These are phyloP conservation scores for Bacterosira constricta DNA, from an alignment of 108 stramenopile genomes.

Conservation along the genomic window DNA sequence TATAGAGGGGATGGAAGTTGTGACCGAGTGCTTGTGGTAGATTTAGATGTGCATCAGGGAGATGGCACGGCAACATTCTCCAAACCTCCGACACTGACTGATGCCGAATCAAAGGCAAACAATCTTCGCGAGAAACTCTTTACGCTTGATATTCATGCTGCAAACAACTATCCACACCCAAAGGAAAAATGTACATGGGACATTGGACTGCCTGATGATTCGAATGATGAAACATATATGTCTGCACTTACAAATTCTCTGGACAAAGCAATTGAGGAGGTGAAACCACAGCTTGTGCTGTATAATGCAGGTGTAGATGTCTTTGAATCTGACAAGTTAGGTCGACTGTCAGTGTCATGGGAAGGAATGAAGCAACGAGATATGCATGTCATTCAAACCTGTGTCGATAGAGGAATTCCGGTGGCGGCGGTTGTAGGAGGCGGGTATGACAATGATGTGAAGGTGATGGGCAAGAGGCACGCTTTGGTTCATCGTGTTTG, in stretches of 20 bases:
- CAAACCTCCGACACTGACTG: background rate
- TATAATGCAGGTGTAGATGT: slow-evolving; percentile 88
- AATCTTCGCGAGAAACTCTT: slow-evolving; percentile 43
- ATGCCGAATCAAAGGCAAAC: background rate
- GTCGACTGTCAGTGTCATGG: slow-evolving; percentile 61
- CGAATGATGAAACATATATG: slow-evolving; percentile 63
- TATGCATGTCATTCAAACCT: slow-evolving; percentile 56
- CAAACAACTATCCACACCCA: slow-evolving; percentile 72
- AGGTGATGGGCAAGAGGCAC: slow-evolving; percentile 66
- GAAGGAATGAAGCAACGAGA: slow-evolving; percentile 72
- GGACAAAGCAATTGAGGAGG: slow-evolving; percentile 46
- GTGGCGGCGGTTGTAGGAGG: slow-evolving; percentile 79
- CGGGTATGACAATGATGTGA: slow-evolving; percentile 73
- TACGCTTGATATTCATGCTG: slow-evolving; percentile 75
- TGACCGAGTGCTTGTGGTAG: slow-evolving; percentile 76
- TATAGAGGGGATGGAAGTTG: slow-evolving; percentile 36
- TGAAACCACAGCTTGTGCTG: slow-evolving; percentile 73
- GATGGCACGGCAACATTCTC: slow-evolving; percentile 46
- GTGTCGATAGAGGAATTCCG: slow-evolving; percentile 58
- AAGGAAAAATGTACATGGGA: slow-evolving; percentile 72
- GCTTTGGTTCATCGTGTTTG: slow-evolving; percentile 76
- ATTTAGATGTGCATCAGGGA: slow-evolving; percentile 90
- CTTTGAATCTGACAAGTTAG: slow-evolving; percentile 66
- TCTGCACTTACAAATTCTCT: slow-evolving; percentile 48
- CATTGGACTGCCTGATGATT: slow-evolving; percentile 59